A percentile compares a stretch with the other conserved stretches of the same genome.
Conservation (phyloP, 139 green algal species). For the Picochlorum sp. region DNA sequence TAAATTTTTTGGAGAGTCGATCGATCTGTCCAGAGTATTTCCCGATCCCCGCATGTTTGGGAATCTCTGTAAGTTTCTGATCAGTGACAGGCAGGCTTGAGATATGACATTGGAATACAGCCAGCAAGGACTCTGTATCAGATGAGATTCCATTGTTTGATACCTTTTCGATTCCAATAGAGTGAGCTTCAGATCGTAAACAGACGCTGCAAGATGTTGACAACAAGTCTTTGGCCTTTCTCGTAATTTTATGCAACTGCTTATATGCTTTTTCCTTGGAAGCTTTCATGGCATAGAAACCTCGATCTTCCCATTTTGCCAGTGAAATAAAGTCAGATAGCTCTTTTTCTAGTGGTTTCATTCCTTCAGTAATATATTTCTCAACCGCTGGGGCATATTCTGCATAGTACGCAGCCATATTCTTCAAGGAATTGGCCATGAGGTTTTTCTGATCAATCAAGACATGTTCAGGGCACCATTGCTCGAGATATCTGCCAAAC, state of each 20-base stretch:
- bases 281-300: slow-evolving; percentile 76
- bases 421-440: slow-evolving; percentile 43
- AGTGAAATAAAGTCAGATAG: slow-evolving; percentile 88
- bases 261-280: slow-evolving; percentile 78
- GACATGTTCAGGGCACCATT: not conserved
- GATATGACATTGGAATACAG: no score
- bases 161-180: not conserved
- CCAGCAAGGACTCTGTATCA: no score
- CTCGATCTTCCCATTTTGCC: slow-evolving; percentile 95
- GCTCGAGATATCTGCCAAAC: slow-evolving; percentile 35
- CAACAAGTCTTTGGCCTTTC: slow-evolving; percentile 22
- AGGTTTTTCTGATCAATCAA: no score
- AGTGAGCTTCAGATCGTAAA: not conserved
- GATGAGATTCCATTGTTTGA: not conserved
- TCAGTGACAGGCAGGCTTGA: no score
- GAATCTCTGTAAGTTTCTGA: no score
- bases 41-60: no score
- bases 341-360: slow-evolving; percentile 71
- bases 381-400: slow-evolving; percentile 63
- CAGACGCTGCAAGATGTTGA: not conserved
- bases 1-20: no score
- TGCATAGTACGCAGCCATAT: slow-evolving; percentile 72
- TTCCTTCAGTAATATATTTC: slow-evolving; percentile 34
- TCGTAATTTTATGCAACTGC: slow-evolving; percentile 66
- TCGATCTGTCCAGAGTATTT: no score